These are phyloP conservation scores for Amanita rubescens DNA, from an alignment of 768 basidiomycete genomes.

Conservation along the genomic window DNA sequence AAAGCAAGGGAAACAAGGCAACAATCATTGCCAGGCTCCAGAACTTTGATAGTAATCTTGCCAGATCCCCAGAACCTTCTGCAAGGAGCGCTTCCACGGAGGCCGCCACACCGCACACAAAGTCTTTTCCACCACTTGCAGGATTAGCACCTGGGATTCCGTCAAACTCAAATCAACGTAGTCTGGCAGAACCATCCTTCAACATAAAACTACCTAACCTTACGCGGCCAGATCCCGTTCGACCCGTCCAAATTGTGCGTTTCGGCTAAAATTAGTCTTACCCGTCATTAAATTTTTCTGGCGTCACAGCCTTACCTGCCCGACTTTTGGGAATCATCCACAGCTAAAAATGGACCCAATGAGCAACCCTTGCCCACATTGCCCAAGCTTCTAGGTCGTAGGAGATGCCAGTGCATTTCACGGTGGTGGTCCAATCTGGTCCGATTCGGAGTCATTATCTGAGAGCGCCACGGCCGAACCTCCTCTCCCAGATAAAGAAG, in stretches of 20 bases:
- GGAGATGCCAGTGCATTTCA: constrained; percentile 30
- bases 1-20: constrained; percentile 54
- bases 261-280: constrained; percentile 1
- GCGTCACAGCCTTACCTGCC: constrained; percentile 35
- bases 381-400: constrained; percentile 39
- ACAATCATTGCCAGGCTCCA: constrained; percentile 47
- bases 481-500: constrained; percentile 16
- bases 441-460: constrained; percentile 5
- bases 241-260: constrained; percentile 56
- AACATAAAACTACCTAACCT: constrained; percentile 53
- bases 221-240: constrained; percentile 32
- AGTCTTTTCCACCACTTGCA: constrained; percentile 7
- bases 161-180: constrained; percentile 12
- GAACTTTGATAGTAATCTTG: constrained; percentile 32
- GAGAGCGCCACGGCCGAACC: constrained; percentile 10
- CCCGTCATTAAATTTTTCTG: not conserved
- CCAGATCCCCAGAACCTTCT: constrained; percentile 15
- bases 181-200: constrained; percentile 28
- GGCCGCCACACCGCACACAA: not conserved
- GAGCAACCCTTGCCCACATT: constrained; percentile 28
- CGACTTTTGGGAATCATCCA: constrained; percentile 37
- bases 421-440: constrained; percentile 23
- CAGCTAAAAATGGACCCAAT: constrained; percentile 7
- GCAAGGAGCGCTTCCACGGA: not conserved
- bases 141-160: constrained; percentile 37